Conservation (phyloP, 2,329 filamentous ascomycete genomes). For the Hortaea sp. region DNA sequence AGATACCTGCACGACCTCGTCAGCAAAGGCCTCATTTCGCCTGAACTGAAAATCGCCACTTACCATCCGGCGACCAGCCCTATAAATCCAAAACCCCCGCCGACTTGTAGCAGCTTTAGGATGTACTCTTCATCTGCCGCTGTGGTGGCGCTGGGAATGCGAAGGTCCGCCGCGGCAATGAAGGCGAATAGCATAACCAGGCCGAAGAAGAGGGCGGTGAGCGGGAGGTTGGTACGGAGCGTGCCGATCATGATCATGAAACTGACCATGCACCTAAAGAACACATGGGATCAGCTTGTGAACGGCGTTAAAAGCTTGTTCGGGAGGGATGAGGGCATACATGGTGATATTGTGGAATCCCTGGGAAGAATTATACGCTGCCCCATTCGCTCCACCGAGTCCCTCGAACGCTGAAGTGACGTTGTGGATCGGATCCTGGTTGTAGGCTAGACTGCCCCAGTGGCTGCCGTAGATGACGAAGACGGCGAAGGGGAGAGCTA, state of each 20-base stretch:
- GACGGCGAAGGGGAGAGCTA: slow-evolving; percentile 18
- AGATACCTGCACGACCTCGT: slow-evolving; percentile 10
- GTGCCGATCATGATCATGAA: slow-evolving; percentile 18
- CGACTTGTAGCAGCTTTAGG: slow-evolving; percentile 13
- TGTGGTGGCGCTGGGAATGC: slow-evolving; percentile 7
- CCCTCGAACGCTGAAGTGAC: slow-evolving; percentile 7
- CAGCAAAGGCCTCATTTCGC: background rate
- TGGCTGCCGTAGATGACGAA: slow-evolving; percentile 21
- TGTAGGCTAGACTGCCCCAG: slow-evolving; percentile 18
- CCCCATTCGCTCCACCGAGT: slow-evolving; percentile 10
- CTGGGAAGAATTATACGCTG: slow-evolving; percentile 15
- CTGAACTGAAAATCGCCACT: background rate
- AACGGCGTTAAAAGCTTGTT: too few species aligned
- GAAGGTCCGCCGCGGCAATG: slow-evolving; percentile 20
- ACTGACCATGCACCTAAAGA: slow-evolving; percentile 11
- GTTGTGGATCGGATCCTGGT: slow-evolving; percentile 14
- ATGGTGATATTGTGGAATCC: slow-evolving; percentile 19
- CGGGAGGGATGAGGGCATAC: slow-evolving; percentile 1
- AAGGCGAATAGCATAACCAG: slow-evolving; percentile 18
- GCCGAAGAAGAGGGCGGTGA: slow-evolving; percentile 15
- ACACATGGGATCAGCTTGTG: too few species aligned
- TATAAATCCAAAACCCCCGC: slow-evolving; percentile 19
- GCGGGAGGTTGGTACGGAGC: slow-evolving; percentile 16
- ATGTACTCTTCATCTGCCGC: slow-evolving; percentile 13
- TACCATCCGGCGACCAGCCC: slow-evolving; percentile 17